Evolutionary conservation across 1,139 yeast species (phyloP), one percentile per base, ranked within the genome.

Genomic region (Lodderomyces metapsilosis): DNA sequence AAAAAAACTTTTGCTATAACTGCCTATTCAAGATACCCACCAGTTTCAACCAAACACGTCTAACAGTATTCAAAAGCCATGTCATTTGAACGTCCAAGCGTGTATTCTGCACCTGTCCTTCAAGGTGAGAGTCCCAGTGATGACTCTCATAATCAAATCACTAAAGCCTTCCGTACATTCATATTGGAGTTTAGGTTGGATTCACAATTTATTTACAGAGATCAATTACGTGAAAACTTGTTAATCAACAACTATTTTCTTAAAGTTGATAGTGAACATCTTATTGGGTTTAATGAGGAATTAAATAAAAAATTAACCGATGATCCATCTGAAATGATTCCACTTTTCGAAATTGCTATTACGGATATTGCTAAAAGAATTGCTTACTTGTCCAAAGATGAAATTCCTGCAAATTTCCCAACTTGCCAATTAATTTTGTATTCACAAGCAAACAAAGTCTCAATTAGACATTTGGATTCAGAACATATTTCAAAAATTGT

Each of bases 401-500:
- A 75, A 47, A 71, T 74, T 5, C 81, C 85, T 1, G 52, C 64
- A 3, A 71, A 73, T 46, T 82, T 91, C 54, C 96, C 96, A 3
- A 75, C 71, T 27, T 88, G 96, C 58, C 99, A 92, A 66, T 68
- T 92, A 51, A 81, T 91, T 38, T 66, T 94, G 41, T 76, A 75
- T 49, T 85, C 95, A 7, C 80, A 81, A 44, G 85, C 96, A 6
- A 79, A 82, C 46, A 80, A 82, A 45, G 75, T 84, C 2, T 75
- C 94, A 1, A 80, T 94, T 46, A 78, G 98, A 49, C 82, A 88
- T 46, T 73, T 94, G 48, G 94, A 86, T 58, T 86, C 97, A 1
- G 88, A 84, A 38, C 88, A 88, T 58, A 91, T 94, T 48, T 82
- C 97, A 27, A 87, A 87, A 62, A 83, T 94, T 45, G 94, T 94